phyloP scores from a whole-genome alignment of 495 filamentous ascomycete species.

The Penicillium lagena region DNA sequence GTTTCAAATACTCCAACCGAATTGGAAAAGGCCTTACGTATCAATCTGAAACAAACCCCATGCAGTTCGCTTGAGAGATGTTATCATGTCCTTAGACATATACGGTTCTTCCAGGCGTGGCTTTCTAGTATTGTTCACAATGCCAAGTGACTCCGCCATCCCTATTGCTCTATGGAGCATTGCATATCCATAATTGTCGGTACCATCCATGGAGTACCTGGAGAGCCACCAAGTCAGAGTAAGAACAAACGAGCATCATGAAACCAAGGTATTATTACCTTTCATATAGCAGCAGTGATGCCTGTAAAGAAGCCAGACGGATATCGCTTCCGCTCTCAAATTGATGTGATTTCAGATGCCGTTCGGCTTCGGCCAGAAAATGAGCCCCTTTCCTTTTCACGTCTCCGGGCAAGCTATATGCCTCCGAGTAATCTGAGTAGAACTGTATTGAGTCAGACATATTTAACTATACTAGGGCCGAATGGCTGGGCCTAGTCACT shows the following conservation, averaged over 20 bases:
- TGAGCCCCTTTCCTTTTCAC: slow-evolving; percentile 20
- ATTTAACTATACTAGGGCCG: not conserved
- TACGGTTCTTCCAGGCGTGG: slow-evolving; percentile 5
- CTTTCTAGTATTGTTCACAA: slow-evolving; percentile 9
- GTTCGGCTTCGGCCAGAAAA: slow-evolving; percentile 26
- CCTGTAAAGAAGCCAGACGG: slow-evolving; percentile 20
- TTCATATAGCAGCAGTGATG: slow-evolving; percentile 25
- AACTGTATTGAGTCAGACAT: slow-evolving; percentile 5
- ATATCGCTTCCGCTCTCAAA: slow-evolving; percentile 13
- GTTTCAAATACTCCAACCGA: not conserved
- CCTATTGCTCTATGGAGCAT: slow-evolving; percentile 24
- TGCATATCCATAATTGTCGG: slow-evolving; percentile 21
- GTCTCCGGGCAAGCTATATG: slow-evolving; percentile 20
- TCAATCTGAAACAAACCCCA: slow-evolving; percentile 31
- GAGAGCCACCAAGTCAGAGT: too few relatives aligned
- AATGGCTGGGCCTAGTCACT: not conserved
- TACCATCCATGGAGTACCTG: slow-evolving; percentile 24
- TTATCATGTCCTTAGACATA: slow-evolving; percentile 17
- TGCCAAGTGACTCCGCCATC: slow-evolving; percentile 21
- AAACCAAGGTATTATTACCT: slow-evolving; percentile 7
- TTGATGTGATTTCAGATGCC: slow-evolving; percentile 10
- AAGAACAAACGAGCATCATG: too few relatives aligned
- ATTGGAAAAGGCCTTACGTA: slow-evolving; percentile 13
- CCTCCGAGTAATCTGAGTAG: slow-evolving; percentile 24
- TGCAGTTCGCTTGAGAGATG: slow-evolving; percentile 19